Evolutionary conservation across 257 asterid species (phyloP).

Genomic region (Nicotiana paniculata): DNA sequence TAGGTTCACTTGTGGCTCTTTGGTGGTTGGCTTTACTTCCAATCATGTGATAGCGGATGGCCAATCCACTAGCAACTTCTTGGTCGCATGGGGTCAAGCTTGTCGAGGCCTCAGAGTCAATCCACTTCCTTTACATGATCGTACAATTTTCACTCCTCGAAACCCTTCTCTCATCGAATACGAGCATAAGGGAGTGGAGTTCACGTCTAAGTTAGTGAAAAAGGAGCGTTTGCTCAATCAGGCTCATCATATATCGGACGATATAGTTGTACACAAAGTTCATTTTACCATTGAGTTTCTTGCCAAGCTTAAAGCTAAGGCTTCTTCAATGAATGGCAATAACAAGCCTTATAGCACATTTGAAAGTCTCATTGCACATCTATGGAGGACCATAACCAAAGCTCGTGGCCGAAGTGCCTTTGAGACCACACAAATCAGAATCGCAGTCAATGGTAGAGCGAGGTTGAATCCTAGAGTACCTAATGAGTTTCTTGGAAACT

Average conservation of each 20-base stretch:
- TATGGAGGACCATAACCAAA: conserved; percentile 59
- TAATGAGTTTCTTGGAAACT: conserved; percentile 9
- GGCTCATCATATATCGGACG: conserved; percentile 24
- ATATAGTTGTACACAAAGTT: conserved; percentile 42
- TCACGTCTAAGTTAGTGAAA: conserved; percentile 11
- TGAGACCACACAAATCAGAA: conserved; percentile 51
- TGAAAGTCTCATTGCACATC: conserved; percentile 67
- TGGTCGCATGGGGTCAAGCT: conserved; percentile 81
- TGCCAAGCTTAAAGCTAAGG: conserved; percentile 46
- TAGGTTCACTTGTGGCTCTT: conserved; percentile 65
- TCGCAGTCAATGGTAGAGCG: conserved; percentile 64
- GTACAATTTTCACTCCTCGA: conserved; percentile 46
- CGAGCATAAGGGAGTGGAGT: conserved; percentile 61
- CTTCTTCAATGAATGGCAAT: conserved; percentile 32
- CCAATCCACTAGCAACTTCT: conserved; percentile 49
- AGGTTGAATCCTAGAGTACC: conserved; percentile 53
- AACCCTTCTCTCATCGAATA: conserved; percentile 39
- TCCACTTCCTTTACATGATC: conserved; percentile 50
- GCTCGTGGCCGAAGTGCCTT: conserved; percentile 45
- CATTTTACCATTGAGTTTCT: conserved; percentile 53
- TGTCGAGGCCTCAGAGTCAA: conserved; percentile 36
- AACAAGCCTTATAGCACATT: conserved; percentile 57
- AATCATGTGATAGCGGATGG: conserved; percentile 75
- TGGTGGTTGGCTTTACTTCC: conserved; percentile 70
- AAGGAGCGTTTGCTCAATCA: conserved; percentile 3